Evolutionary conservation across 2,329 filamentous ascomycete genomes (phyloP).

Genomic region (Sporothrix brunneoviolacea): DNA sequence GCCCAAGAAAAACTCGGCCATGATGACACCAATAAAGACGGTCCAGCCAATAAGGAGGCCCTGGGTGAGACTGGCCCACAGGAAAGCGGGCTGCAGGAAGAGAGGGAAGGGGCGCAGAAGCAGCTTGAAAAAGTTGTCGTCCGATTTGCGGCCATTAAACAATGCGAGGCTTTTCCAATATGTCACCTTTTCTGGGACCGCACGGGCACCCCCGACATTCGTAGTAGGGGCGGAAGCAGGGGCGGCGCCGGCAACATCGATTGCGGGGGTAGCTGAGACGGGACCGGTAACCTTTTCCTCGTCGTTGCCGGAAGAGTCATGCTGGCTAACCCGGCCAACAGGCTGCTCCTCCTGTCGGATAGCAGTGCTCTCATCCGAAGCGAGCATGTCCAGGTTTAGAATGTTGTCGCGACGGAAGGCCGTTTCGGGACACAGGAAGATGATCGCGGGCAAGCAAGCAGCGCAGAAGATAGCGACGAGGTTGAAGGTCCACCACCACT

Average conservation of each 20-base stretch:
- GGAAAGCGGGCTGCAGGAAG: slow-evolving; percentile 74
- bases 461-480: slow-evolving; percentile 79
- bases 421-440: slow-evolving; percentile 81
- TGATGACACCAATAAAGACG: slow-evolving; percentile 78
- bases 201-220: not conserved
- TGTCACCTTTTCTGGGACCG: slow-evolving; percentile 43
- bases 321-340: not conserved
- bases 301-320: slow-evolving; percentile 13
- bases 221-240: not conserved
- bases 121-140: slow-evolving; percentile 63
- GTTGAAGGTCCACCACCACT: slow-evolving; percentile 87
- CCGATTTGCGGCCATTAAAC: slow-evolving; percentile 77
- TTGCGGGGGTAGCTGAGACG: slow-evolving; percentile 7
- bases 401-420: slow-evolving; percentile 61
- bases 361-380: slow-evolving; percentile 24
- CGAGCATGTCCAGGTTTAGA: slow-evolving; percentile 63
- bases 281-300: slow-evolving; percentile 8
- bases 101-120: slow-evolving; percentile 72
- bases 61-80: slow-evolving; percentile 76
- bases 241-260: slow-evolving; percentile 7
- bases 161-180: slow-evolving; percentile 56
- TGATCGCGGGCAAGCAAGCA: slow-evolving; percentile 59
- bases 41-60: slow-evolving; percentile 93
- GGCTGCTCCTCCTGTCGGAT: not conserved
- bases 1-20: slow-evolving; percentile 75